Evolutionary conservation across 2,329 filamentous ascomycete genomes (phyloP).

Genomic region (Alternaria alternata): DNA sequence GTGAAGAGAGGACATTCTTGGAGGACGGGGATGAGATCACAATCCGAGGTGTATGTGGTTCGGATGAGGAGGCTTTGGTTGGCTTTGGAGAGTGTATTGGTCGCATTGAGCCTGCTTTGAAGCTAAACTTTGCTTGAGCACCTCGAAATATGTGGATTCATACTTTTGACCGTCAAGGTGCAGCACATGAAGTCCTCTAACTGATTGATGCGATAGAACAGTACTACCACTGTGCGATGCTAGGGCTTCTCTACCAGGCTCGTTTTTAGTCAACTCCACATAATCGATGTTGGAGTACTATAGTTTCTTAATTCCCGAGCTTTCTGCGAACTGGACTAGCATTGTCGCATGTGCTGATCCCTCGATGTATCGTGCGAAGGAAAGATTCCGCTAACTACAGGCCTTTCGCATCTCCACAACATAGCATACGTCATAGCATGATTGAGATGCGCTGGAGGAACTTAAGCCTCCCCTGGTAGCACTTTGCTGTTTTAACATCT

Average conservation of each 20-base stretch:
- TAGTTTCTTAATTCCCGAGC: not conserved
- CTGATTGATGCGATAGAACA: not conserved
- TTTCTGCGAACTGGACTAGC: not conserved
- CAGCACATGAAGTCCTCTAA: not conserved
- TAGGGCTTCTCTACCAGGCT: not conserved
- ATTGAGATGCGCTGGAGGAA: not conserved
- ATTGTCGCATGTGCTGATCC: not conserved
- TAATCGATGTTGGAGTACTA: not conserved
- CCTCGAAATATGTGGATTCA: not conserved
- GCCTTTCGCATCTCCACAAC: not conserved
- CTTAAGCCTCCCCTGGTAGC: no score
- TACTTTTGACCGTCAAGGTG: not conserved
- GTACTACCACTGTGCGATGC: not conserved
- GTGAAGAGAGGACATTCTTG: slow-evolving; percentile 74
- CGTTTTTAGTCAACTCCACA: not conserved
- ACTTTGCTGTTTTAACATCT: not conserved
- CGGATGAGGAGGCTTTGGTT: slow-evolving; percentile 69
- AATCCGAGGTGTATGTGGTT: slow-evolving; percentile 71
- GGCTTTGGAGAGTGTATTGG: slow-evolving; percentile 80
- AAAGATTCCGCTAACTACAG: not conserved
- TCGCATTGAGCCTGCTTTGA: slow-evolving; percentile 59
- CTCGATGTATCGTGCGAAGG: not conserved
- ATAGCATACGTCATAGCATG: not conserved
- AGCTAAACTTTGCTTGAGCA: slow-evolving; percentile 27
- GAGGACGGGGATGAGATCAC: slow-evolving; percentile 76